Evolutionary conservation across 1,284 basidiomycete genomes (phyloP), one percentile per base, ranked within the genome.

Genomic region (Cerrena zonata): DNA sequence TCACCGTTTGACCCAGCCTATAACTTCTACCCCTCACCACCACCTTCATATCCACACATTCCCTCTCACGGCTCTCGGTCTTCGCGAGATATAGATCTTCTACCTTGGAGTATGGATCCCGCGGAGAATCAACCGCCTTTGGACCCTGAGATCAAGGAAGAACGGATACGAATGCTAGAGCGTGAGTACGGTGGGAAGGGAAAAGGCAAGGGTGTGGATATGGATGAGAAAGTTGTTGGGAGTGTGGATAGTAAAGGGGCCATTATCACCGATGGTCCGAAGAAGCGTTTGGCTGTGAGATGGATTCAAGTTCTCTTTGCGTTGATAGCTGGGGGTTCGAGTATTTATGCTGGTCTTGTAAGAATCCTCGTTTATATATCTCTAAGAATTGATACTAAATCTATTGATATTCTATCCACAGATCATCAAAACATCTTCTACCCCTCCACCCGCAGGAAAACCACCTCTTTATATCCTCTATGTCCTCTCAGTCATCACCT

Each of bases 121-220:
- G 49, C 52, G 0, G 61, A 59, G 2, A 57, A 54, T 10, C 54
- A 57, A 23, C 54, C 48, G 1, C 66, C 70, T 1, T 58, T 84
- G 2, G 72, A 79, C 53, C 67, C 75, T 2, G 65, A 71, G 11
- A 66, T 79, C 43, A 85, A 84, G 61, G 79, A 82, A 63, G 82
- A 85, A 55, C 73, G 84, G 18, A 71, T 86, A 58, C 75, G 82
- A 3, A 84, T 86, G 81, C 71, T 87, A 7, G 79, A 86, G 61
- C 71, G 74, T 13, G 82, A 85, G 58, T 86, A 86, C 63, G 66
- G 77, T 3, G 58, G 58, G 21, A 63, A 61, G 50, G 52, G 53
- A 30, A 54, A 56, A 21, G 57, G 60, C 3, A 66, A 70, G 45
- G 66, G 55, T 49, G 61, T 59, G 5, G 72, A 74, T 50, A 72